Conservation (phyloP, 2,329 filamentous ascomycete species). For the Pseudovirgaria hyperparasitica region DNA sequence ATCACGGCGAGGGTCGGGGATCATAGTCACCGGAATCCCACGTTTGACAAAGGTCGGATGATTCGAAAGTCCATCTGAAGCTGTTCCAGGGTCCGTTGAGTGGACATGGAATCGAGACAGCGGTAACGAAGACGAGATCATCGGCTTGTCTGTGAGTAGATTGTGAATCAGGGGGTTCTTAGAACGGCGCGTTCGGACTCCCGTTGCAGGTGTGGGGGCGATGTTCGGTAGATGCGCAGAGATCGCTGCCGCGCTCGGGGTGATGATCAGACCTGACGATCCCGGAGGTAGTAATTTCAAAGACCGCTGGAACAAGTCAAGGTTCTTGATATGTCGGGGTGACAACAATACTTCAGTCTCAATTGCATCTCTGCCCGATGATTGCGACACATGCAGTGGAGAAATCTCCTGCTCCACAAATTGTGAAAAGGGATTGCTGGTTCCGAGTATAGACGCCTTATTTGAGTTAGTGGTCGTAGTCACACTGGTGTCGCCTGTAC, state of each 20-base stretch:
- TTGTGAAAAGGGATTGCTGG: conserved; percentile 32
- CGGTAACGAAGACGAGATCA: conserved; percentile 83
- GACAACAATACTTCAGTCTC: conserved; percentile 3
- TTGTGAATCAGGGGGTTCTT: conserved; percentile 91
- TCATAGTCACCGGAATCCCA: conserved; percentile 78
- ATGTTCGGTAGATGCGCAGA: conserved; percentile 26
- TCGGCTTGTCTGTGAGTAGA: conserved; percentile 85
- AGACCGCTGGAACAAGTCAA: conserved; percentile 56
- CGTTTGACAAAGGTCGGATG: conserved; percentile 77
- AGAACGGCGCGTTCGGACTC: conserved; percentile 45
- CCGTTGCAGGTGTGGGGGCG: conserved; percentile 17
- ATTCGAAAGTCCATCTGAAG: conserved; percentile 20
- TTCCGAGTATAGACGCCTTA: conserved; percentile 10
- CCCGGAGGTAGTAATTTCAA: conserved; percentile 68
- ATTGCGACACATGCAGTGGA: conserved; percentile 11
- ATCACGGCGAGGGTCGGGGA: conserved; percentile 53
- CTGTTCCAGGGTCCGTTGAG: conserved; percentile 18
- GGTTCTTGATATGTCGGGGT: conserved; percentile 51
- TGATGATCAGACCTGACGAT: conserved; percentile 81
- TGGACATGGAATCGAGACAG: conserved; percentile 26
- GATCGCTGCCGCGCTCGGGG: conserved; percentile 67
- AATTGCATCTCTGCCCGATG: conserved; percentile 7
- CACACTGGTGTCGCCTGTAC: too few species aligned
- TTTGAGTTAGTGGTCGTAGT: conserved; percentile 7
- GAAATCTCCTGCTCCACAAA: conserved; percentile 22